These are phyloP conservation scores for Zygosaccharomyces bailii DNA, from an alignment of 805 yeast genomes.

Conservation along the genomic window DNA sequence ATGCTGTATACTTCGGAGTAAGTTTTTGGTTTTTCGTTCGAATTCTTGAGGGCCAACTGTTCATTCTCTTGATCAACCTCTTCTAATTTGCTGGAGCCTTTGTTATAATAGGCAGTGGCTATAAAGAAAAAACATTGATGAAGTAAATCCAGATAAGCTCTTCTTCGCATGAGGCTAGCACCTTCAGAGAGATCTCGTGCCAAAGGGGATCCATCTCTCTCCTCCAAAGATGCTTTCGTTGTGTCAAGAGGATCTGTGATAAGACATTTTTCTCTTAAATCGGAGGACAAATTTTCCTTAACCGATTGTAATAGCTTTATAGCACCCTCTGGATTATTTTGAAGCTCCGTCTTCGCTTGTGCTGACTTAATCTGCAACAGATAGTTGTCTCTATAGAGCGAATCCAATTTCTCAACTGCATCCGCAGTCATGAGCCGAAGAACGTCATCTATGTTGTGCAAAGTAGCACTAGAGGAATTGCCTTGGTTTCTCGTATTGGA, in stretches of 20 bases:
- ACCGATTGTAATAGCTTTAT: slow-evolving; percentile 44
- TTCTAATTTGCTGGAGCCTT: slow-evolving; percentile 31
- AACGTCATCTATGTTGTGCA: slow-evolving; percentile 55
- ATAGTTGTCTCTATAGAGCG: slow-evolving; percentile 47
- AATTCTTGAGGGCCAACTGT: slow-evolving; percentile 13
- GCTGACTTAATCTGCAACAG: slow-evolving; percentile 56
- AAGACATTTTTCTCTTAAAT: slow-evolving; percentile 24
- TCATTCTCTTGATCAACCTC: slow-evolving; percentile 31
- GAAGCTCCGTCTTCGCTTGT: slow-evolving; percentile 57
- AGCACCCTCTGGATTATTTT: slow-evolving; percentile 51
- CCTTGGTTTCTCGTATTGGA: slow-evolving; percentile 9
- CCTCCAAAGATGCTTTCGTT: slow-evolving; percentile 1
- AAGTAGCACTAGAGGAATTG: slow-evolving; percentile 6
- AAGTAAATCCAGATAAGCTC: slow-evolving; percentile 44
- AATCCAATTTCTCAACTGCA: slow-evolving; percentile 48
- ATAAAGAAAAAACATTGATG: slow-evolving; percentile 78
- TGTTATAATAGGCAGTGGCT: slow-evolving; percentile 43
- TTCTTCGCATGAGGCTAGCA: slow-evolving; percentile 12
- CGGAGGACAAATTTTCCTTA: slow-evolving; percentile 33
- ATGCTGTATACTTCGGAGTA: slow-evolving; percentile 24
- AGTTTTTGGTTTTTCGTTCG: slow-evolving; percentile 16
- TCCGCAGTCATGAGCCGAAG: slow-evolving; percentile 59
- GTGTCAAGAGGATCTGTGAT: slow-evolving; percentile 21
- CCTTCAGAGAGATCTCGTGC: slow-evolving; percentile 5
- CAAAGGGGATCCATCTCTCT: not conserved